Base-by-base conservation (phyloP, 768 basidiomycete species). In the Pisolithus marmoratus region DNA sequence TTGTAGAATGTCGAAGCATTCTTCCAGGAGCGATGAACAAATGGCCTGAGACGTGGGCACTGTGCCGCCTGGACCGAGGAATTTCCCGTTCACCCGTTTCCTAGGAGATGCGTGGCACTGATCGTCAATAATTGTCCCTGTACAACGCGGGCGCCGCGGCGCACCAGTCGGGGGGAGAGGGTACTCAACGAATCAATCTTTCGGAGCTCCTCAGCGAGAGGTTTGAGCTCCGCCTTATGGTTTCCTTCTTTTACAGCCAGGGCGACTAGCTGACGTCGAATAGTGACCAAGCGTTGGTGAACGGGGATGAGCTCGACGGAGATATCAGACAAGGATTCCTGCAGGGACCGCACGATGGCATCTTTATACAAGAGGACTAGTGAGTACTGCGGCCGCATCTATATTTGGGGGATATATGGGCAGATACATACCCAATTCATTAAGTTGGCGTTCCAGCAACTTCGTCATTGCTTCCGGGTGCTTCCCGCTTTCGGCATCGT, bases 101-200 rank as follows among this genome's bases (percentile, higher is more conserved):
- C 90, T 91, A 64, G 51, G 50, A 46, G 36, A 51, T 8, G 40
- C 29, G 48, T 37, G 38, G 24, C 11, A 38, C 5, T 40, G 20
- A 27, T 8, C 26, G 19, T 37, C 34, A 38, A 40, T 40, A 31
- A 46, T 42, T 56, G 56, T 53, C 54, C 61, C 60, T 51, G 54
- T 50, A 56, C 36, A 52, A 51, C 59, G 55, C 60, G 50, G 51
- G 48, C 38, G n/a, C 41, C 8, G 42, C 37, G n/a, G 15, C 14
- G 22, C 41, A 49, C 34, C 29, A 54, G 56, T 60, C 54, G 62
- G 61, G 49, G 57, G 62, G 64, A 71, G 47, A 62, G 59, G 34
- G 61, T 70, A 87, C 89, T 85, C 80, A 87, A 91, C 87, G 88
- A 86, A 74, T 99, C 96, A 59, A 99, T 95, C 72, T 87, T 90